Evolutionary conservation across 345 rosid species (phyloP), one percentile per base, ranked within the genome.

Genomic region (Eucalyptus viminalis): DNA sequence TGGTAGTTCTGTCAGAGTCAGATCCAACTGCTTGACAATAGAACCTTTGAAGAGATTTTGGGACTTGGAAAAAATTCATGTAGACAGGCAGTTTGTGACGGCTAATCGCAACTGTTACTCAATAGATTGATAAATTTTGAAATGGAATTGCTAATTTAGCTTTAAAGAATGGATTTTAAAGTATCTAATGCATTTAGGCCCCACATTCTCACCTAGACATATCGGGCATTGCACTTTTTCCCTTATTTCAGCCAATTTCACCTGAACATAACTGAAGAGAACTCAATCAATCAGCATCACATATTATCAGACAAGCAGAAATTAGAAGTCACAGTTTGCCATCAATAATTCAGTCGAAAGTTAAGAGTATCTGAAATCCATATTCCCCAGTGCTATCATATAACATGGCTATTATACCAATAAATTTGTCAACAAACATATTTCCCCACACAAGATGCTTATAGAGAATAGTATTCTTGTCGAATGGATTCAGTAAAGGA

Each of bases 141-240:
- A 37, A 3, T 72, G 47, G 83, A 11, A 37, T 72, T 37, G 27
- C 83, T 14, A 72, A 37, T 37, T 37, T 37, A 72, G 27, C 44
- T 37, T 3, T 19, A 19, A 72, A 19, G 3, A 72, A 72, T 6
- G 27, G 27, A 37, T 37, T 72, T 72, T 72, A 72, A 69, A 10
- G 15, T 40, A 72, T 72, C 83, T 72, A 11, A 19, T 10, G 47
- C 4, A 4, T 72, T 72, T 72, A 72, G 24, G 27, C 47, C 83
- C 83, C 83, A 72, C 14, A 72, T 72, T 72, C 83, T 72, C 83
- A 96, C 98, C 98, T 88, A 96, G 88, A 89, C 97, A 96, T 88
- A 96, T 96, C 7, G 96, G 97, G 90, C 98, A 96, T 87, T 95
- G 98, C 83, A 96, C 97, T 89, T 95, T 97, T 89, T 95, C 95